Base-by-base conservation (phyloP, 139 green algal genomes). In the Astrephomene gubernaculifera region DNA sequence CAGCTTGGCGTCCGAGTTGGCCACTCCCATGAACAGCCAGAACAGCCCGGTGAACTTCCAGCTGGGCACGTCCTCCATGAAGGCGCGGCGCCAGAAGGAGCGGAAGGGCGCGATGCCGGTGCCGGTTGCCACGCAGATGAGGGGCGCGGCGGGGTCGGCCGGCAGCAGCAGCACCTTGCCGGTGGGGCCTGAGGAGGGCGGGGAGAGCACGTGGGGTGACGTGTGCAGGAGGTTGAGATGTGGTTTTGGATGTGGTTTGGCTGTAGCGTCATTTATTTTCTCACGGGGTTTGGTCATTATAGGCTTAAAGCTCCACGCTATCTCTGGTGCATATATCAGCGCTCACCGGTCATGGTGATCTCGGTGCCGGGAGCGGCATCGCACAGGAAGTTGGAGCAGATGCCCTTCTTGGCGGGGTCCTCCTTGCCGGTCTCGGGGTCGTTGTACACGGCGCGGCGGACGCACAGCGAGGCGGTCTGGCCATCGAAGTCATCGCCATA, bases 351-450 rank as follows among this genome's bases (percentile, higher is more conserved):
- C 95, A 99, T 98, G 68, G 81, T 95, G 90, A 99, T 93, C 93
- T 99, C 94, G 57, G 90, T 89, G 86, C 97, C 97, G 43, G 95
- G 94, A 73, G 92, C 92, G 82, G 97, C 96, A 72, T 99, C 97
- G 86, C 96, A 98, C 69, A 99, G 92, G 95, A 99, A 99, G 95
- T 99, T 99, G 83, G 96, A 99, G 96, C 97, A 99, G 90, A 99
- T 96, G 78, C 97, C 97, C 93, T 98, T 97, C 94, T 99, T 99
- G 74, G 95, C 94, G 31, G 96, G 96, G 92, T 99, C 97, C 90
- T 99, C 95, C 75, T 92, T 92, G 81, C 93, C 92, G 27, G 88
- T 96, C 93, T 98, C 97, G 4, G 95, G 93, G 93, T 96, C 89
- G 72, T 82, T 93, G 93, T 98, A 99, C 33, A 92, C 94, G 41